Percentiles rank a stretch among this genome's conserved stretches.
phyloP scores from a whole-genome alignment of 2,329 filamentous ascomycete genomes.

The Ophioceras dolichostomum region DNA sequence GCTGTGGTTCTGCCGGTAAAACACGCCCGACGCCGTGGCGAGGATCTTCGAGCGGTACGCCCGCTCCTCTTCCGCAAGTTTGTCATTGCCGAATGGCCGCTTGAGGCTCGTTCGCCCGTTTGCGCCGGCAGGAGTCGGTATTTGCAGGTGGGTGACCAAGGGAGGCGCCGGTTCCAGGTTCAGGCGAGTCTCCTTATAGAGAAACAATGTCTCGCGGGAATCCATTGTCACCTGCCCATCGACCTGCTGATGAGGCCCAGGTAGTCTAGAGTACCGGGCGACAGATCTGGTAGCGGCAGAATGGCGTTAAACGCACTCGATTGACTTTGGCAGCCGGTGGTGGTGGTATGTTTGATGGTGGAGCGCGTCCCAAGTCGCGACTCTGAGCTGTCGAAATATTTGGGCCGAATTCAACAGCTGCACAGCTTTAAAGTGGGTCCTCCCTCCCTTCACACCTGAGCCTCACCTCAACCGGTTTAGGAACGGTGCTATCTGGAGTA shows the following conservation, averaged over 20 bases:
- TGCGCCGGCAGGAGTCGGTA: conserved; percentile 29
- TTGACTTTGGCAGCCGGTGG: too few species aligned
- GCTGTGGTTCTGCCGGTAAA: conserved; percentile 64
- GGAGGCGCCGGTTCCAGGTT: conserved; percentile 64
- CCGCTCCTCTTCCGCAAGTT: conserved; percentile 52
- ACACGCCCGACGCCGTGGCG: conserved; percentile 69
- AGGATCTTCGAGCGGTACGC: conserved; percentile 62
- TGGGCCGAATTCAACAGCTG: too few species aligned
- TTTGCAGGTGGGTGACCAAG: conserved; percentile 58
- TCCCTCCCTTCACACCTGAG: too few species aligned
- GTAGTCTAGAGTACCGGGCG: too few species aligned
- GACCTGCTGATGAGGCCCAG: conserved; percentile 13
- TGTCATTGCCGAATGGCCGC: conserved; percentile 20
- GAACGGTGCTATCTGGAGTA: too few species aligned
- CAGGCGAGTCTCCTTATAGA: conserved; percentile 80
- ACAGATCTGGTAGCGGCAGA: too few species aligned
- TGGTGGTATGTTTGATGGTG: too few species aligned
- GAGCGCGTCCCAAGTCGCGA: too few species aligned
- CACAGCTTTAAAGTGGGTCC: too few species aligned
- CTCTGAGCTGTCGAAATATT: too few species aligned
- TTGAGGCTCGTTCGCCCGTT: conserved; percentile 30
- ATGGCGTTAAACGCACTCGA: too few species aligned
- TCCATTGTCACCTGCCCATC: conserved; percentile 58
- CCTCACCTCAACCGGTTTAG: too few species aligned
- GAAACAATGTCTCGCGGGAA: conserved; percentile 46